Evolutionary conservation across 768 basidiomycete species (phyloP).

Genomic region (Phanerochaete sordida): DNA sequence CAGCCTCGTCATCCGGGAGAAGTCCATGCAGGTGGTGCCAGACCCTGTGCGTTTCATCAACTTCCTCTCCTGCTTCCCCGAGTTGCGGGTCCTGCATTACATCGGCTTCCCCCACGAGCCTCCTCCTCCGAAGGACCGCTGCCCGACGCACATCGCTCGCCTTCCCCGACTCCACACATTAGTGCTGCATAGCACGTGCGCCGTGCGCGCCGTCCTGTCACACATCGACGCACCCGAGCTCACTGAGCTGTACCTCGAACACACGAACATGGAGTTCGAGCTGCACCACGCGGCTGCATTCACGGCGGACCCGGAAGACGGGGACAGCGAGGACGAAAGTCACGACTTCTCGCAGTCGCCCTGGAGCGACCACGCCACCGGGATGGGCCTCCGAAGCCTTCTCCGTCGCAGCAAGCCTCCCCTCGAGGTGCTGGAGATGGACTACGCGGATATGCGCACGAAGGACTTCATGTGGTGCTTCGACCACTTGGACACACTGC

Average conservation of each 20-base stretch:
- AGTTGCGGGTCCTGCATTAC: conserved; percentile 55
- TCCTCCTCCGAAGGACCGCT: conserved; percentile 26
- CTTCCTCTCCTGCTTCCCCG: conserved; percentile 60
- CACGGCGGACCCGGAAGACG: conserved; percentile 39
- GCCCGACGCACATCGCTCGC: conserved; percentile 36
- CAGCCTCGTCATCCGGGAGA: conserved; percentile 54
- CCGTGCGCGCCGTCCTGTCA: conserved; percentile 62
- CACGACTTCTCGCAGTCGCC: conserved; percentile 74
- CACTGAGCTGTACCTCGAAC: conserved; percentile 55
- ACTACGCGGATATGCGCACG: conserved; percentile 79
- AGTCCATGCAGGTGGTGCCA: conserved; percentile 34
- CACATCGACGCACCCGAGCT: conserved; percentile 60
- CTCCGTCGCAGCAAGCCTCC: conserved; percentile 60
- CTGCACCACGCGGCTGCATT: conserved; percentile 23
- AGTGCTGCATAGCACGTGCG: conserved; percentile 55
- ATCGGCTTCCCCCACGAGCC: conserved; percentile 48
- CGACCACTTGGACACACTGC: conserved; percentile 46
- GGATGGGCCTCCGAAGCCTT: conserved; percentile 72
- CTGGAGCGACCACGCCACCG: conserved; percentile 73
- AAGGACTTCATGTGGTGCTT: conserved; percentile 76
- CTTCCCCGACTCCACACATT: conserved; percentile 62
- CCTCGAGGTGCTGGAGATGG: conserved; percentile 67
- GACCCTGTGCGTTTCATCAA: conserved; percentile 49
- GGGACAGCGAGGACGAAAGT: conserved; percentile 75
- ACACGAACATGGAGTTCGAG: conserved; percentile 61